Evolutionary conservation across 2,329 filamentous ascomycete species (phyloP).

Genomic region (Fusarium heterosporum): DNA sequence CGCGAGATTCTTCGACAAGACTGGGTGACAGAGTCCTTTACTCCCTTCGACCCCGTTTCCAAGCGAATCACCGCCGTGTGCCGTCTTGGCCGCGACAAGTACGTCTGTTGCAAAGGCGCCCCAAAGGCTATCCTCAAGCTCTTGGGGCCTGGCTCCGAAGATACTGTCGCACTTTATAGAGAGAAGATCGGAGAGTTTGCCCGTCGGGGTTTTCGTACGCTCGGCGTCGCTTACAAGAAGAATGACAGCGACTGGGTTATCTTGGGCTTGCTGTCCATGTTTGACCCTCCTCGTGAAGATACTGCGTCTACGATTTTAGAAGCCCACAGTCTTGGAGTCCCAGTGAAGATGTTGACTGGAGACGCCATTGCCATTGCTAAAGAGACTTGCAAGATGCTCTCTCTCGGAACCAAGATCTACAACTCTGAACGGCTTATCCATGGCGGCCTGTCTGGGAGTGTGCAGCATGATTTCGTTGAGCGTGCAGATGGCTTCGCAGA

Average conservation of each 20-base stretch:
- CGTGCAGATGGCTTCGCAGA: slow-evolving; percentile 32
- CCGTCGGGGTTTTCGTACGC: slow-evolving; percentile 21
- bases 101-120: slow-evolving; percentile 18
- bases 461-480: slow-evolving; percentile 32
- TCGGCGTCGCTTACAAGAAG: slow-evolving; percentile 36
- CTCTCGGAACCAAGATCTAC: slow-evolving; percentile 19
- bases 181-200: slow-evolving; percentile 34
- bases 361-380: slow-evolving; percentile 32
- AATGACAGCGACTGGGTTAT: slow-evolving; percentile 30
- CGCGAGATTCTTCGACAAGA: slow-evolving; percentile 31
- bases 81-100: slow-evolving; percentile 6
- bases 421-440: slow-evolving; percentile 27
- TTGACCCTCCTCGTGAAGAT: slow-evolving; percentile 24
- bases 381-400: slow-evolving; percentile 32
- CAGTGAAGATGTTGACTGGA: slow-evolving; percentile 32
- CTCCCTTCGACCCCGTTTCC: slow-evolving; percentile 25
- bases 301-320: slow-evolving; percentile 31
- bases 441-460: slow-evolving; percentile 16
- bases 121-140: slow-evolving; percentile 16
- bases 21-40: slow-evolving; percentile 23
- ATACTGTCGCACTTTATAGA: slow-evolving; percentile 13
- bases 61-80: slow-evolving; percentile 33
- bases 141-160: slow-evolving; percentile 5
- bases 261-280: slow-evolving; percentile 25
- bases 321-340: slow-evolving; percentile 18